A percentile compares a stretch with the other conserved stretches of the same genome.
phyloP scores from a whole-genome alignment of 2,329 filamentous ascomycete genomes.

The Diaporthe batatas region DNA sequence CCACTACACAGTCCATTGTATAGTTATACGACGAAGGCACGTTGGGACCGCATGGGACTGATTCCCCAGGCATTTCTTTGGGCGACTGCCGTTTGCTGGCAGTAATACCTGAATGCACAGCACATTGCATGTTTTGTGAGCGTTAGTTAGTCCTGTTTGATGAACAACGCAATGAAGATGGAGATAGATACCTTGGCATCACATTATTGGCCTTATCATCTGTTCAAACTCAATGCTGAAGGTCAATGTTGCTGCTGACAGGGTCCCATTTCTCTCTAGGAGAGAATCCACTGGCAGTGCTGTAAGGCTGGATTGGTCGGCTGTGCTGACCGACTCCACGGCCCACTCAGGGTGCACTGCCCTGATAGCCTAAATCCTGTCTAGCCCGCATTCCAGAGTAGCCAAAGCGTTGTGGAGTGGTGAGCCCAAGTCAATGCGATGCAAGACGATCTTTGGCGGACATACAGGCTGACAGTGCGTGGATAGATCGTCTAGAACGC shows the following conservation, averaged over 20 bases:
- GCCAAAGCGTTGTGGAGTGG: constrained; percentile 5
- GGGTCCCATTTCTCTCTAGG: background rate
- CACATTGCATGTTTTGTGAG: background rate
- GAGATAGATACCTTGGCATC: background rate
- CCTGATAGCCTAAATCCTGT: background rate
- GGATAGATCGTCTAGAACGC: background rate
- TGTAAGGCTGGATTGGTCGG: background rate
- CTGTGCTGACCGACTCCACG: background rate
- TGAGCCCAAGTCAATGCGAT: background rate
- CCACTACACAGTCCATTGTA: background rate
- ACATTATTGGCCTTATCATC: background rate
- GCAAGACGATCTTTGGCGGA: background rate
- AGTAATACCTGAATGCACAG: constrained; percentile 10
- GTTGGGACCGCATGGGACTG: background rate
- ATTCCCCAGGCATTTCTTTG: background rate
- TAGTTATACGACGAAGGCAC: background rate
- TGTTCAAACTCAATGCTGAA: too few species aligned
- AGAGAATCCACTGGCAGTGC: background rate
- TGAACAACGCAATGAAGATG: background rate
- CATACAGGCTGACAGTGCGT: background rate
- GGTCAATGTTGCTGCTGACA: background rate
- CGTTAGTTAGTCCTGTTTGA: background rate
- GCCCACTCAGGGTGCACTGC: background rate
- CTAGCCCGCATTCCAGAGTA: background rate
- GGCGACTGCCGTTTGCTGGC: constrained; percentile 4